Evolutionary conservation across 1,139 yeast species (phyloP), one percentile per base, ranked within the genome.

Genomic region (Arxiozyma slooffiae): DNA sequence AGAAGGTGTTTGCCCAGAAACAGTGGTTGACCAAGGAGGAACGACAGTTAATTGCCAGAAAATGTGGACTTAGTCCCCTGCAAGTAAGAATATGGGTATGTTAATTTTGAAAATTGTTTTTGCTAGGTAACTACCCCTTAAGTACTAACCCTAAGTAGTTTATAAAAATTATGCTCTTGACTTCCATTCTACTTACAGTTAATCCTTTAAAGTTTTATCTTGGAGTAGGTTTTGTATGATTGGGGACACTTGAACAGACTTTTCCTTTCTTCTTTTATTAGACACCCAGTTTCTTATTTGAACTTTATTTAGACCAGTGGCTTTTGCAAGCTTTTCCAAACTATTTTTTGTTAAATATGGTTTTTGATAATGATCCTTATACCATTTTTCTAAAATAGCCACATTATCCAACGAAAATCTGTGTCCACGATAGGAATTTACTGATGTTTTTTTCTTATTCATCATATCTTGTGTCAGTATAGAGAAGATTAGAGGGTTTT

Each of bases 271-370:
- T 45, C 64, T 54, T 53, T 60, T 56, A 46, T 60, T 60, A 21
- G 62, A 53, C 22, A 58, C 53, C 64, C 64, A 58, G 48, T 60
- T 60, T 50, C 59, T 60, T 38, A 59, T 51, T 44, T 60, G 63
- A 30, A 51, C 47, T 34, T 50, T 50, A 17, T 60, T 53, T n/a
- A 60, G 51, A 17, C 43, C 37, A 30, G 63, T 60, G 21, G 52
- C 50, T 7, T 40, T 43, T 38, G 46, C 46, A 20, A 60, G 48
- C 8, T 14, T 14, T 26, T 46, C 47, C 8, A 56, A 44, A 49
- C 55, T 50, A 24, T 43, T 48, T 24, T 52, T 51, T 40, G 53
- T 53, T 44, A 58, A 52, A 48, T 60, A 60, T 44, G 63, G 64
- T 38, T 53, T 52, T 21, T 52, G 45, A 21, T 48, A 50, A 44